Percentiles rank a stretch among this genome's conserved stretches.
Evolutionary conservation across 331 rosid species (phyloP).

Genomic region (Stylosanthes scabra): DNA sequence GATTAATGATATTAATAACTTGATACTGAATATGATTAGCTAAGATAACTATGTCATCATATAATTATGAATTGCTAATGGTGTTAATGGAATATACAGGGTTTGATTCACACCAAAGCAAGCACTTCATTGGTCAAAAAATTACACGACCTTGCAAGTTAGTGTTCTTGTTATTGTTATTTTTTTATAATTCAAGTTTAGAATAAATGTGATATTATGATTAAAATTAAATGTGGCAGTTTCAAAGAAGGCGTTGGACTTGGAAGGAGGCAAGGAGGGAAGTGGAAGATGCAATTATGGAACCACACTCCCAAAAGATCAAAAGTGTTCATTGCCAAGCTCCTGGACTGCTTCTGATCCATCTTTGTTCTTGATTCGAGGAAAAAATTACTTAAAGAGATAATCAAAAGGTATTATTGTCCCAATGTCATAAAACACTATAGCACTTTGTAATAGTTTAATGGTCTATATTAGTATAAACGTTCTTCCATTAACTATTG

Average conservation of each 20-base stretch:
- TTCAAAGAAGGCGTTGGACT: constrained; percentile 81
- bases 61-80: not conserved
- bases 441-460: not conserved
- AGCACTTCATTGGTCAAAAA: constrained; percentile 73
- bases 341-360: constrained; percentile 81
- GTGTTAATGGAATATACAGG: constrained; percentile 44
- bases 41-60: no score
- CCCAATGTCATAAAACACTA: not conserved
- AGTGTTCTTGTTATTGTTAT: constrained; percentile 23
- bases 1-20: no score
- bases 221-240: constrained; percentile 48
- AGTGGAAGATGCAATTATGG: constrained; percentile 57
- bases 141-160: constrained; percentile 78
- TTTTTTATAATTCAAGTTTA: not conserved
- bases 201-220: constrained; percentile 21
- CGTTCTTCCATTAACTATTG: not conserved
- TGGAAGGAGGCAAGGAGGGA: constrained; percentile 63
- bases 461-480: not conserved
- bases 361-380: constrained; percentile 82
- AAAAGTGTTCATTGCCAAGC: constrained; percentile 64
- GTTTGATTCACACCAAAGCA: constrained; percentile 52
- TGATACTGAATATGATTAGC: no score
- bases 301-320: constrained; percentile 72
- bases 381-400: constrained; percentile 67
- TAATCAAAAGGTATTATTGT: constrained; percentile 59